Evolutionary conservation across 768 basidiomycete species (phyloP).

Genomic region (Sarcodon aspratus): DNA sequence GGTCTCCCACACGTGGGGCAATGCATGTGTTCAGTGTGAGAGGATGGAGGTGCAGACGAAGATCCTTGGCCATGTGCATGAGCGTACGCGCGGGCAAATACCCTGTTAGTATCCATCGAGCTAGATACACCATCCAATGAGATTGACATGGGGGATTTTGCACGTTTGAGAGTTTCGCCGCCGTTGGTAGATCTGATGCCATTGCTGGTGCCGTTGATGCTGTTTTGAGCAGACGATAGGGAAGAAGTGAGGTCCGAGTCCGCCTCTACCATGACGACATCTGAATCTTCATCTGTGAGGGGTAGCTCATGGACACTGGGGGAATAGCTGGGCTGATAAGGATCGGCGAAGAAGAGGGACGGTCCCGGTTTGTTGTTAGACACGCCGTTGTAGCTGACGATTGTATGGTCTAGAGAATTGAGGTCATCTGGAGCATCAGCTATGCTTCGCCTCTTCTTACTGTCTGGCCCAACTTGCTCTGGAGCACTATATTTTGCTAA

Average conservation of each 20-base stretch:
- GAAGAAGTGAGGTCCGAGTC: constrained; percentile 11
- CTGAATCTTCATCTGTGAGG: constrained; percentile 9
- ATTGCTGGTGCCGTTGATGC: constrained; percentile 11
- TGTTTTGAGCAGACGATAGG: not conserved
- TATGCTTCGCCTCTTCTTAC: constrained; percentile 32
- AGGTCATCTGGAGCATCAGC: constrained; percentile 13
- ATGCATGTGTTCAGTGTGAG: constrained; percentile 24
- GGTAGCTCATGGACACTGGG: constrained; percentile 11
- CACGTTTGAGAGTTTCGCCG: constrained; percentile 5
- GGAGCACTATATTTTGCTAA: constrained; percentile 29
- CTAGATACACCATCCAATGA: constrained; percentile 36
- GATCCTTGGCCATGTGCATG: constrained; percentile 19
- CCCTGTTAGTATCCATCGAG: constrained; percentile 13
- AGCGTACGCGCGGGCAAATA: constrained; percentile 24
- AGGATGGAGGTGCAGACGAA: constrained; percentile 33
- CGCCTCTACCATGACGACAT: constrained; percentile 10
- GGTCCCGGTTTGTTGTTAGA: constrained; percentile 7
- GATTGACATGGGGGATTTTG: constrained; percentile 32
- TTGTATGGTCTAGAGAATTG: constrained; percentile 11
- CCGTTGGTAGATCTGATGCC: constrained; percentile 1
- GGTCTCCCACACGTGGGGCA: constrained; percentile 48
- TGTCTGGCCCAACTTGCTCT: constrained; percentile 27
- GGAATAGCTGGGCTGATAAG: constrained; percentile 7
- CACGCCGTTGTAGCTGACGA: constrained; percentile 5
- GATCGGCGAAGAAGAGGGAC: constrained; percentile 14